A percentile compares a stretch with the other conserved stretches of the same genome.
Conservation (phyloP, 164 flowering plant genomes). For the Warburgia ugandensis region DNA sequence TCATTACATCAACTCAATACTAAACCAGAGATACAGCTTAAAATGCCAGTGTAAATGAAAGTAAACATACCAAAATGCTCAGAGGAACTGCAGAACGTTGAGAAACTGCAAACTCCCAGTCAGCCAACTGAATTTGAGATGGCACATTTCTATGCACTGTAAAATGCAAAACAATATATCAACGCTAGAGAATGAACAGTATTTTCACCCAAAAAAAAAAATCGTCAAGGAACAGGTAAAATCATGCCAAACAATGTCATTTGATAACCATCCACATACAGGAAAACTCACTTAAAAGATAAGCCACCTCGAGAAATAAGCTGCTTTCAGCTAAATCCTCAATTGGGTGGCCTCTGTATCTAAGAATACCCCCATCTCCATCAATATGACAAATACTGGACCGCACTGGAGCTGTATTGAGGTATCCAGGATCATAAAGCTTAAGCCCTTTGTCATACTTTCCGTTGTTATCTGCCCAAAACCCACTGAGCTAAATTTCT, state of each 20-base stretch:
- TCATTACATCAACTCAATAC: not conserved
- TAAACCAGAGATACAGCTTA: not conserved
- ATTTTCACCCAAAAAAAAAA: not conserved
- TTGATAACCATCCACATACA: not conserved
- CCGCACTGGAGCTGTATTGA: slow-evolving; percentile 95
- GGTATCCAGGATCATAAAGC: slow-evolving; percentile 93
- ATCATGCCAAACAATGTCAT: not conserved
- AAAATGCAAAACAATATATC: not conserved
- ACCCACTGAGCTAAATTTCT: too few relatives aligned
- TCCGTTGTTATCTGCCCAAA: slow-evolving; percentile 83
- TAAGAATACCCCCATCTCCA: slow-evolving; percentile 93
- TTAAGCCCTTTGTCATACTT: slow-evolving; percentile 89
- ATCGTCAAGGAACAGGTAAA: not conserved
- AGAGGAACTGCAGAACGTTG: slow-evolving; percentile 99
- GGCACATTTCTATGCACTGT: slow-evolving; percentile 94
- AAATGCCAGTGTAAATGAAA: not conserved
- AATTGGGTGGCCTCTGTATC: slow-evolving; percentile 97
- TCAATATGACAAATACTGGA: slow-evolving; percentile 91
- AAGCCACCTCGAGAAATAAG: slow-evolving; percentile 84
- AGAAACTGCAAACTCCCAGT: slow-evolving; percentile 91
- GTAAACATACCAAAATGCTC: slow-evolving; percentile 63
- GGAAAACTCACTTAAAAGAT: slow-evolving; percentile 50
- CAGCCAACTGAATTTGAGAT: slow-evolving; percentile 68
- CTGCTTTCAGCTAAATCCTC: slow-evolving; percentile 94
- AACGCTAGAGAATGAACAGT: not conserved